Evolutionary conservation across 768 basidiomycete species (phyloP), one percentile per base, ranked within the genome.

Genomic region (Russula abietina): DNA sequence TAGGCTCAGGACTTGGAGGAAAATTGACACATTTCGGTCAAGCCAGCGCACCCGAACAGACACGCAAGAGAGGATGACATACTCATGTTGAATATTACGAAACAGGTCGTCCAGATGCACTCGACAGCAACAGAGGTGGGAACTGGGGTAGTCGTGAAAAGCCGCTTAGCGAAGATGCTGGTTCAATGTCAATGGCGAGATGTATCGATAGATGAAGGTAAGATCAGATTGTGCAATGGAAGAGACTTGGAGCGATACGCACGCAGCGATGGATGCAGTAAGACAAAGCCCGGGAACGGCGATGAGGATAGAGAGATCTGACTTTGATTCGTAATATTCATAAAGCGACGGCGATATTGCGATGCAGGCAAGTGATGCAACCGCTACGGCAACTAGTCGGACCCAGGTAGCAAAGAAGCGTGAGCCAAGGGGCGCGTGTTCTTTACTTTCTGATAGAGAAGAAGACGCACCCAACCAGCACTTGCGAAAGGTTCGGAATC

Each of bases 401-500:
- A 6, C 19, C 12, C 10, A 3, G 36, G 19, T 22, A 6, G 22
- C 11, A 51, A 1, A 19, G 30, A n/a, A 17, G 24, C 11, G 28
- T 46, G 50, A 46, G 55, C 6, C 17, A n/a, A 24, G 6, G 19
- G 6, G 36, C 30, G 46, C 0, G 2, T 17, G 36, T 45, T 19
- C 10, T 17, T 48, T n/a, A n/a, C 9, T 10, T 14, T 14, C 26
- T 49, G 22, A 41, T 3, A 22, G 10, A 46, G 2, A 58, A 10
- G 28, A 51, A 4, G 12, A 65, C 66, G 33, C 14, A 67, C 66
- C 54, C 16, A 67, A 17, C 46, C 66, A 67, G 43, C 60, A 61
- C 65, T 67, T 67, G 46, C 66, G 66, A 58, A 67, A 62, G n/a
- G 65, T 41, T 22, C 66, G 57, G 45, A 67, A 67, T 24, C 64